Conservation (phyloP, 1,284 basidiomycete species). For the Athelia sp. region DNA sequence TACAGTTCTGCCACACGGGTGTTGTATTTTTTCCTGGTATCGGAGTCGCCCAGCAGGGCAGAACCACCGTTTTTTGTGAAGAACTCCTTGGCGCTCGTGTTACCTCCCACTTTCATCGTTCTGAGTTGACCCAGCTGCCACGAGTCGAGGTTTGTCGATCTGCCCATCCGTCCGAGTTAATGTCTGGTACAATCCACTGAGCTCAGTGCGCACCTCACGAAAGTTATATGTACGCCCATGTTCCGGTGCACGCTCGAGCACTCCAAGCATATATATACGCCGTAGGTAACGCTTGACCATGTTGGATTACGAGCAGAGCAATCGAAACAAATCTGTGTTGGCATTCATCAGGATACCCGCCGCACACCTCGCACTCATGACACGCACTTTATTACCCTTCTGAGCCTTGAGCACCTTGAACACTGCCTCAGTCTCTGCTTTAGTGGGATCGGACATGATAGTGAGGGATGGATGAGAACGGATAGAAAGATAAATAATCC, state of each 20-base stretch:
- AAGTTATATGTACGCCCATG: slow-evolving; percentile 97
- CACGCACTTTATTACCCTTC: slow-evolving; percentile 83
- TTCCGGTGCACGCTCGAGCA: slow-evolving; percentile 96
- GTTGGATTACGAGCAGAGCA: slow-evolving; percentile 96
- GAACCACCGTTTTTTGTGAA: slow-evolving; percentile 84
- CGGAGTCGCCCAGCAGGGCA: slow-evolving; percentile 66
- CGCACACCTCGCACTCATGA: neutral
- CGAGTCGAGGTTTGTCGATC: slow-evolving; percentile 94
- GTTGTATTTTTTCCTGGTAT: slow-evolving; percentile 89
- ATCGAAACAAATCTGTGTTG: slow-evolving; percentile 86
- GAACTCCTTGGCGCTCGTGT: slow-evolving; percentile 85
- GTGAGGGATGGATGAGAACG: neutral
- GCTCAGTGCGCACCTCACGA: slow-evolving; percentile 72
- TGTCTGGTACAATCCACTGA: neutral
- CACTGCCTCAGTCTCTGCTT: slow-evolving; percentile 73
- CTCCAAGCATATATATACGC: slow-evolving; percentile 96
- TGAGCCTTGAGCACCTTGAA: slow-evolving; percentile 76
- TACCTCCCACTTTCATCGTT: slow-evolving; percentile 96
- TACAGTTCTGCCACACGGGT: slow-evolving; percentile 82
- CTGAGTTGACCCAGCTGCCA: slow-evolving; percentile 93
- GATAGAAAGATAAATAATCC: too few species aligned
- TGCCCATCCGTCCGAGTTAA: slow-evolving; percentile 27
- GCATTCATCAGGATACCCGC: slow-evolving; percentile 1
- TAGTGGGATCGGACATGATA: slow-evolving; percentile 66
- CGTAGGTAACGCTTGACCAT: slow-evolving; percentile 96